A percentile compares a stretch with the other conserved stretches of the same genome.
These are phyloP conservation scores for Dothidotthia symphoricarpi DNA, from an alignment of 2,329 filamentous ascomycete species.

Conservation along the genomic window DNA sequence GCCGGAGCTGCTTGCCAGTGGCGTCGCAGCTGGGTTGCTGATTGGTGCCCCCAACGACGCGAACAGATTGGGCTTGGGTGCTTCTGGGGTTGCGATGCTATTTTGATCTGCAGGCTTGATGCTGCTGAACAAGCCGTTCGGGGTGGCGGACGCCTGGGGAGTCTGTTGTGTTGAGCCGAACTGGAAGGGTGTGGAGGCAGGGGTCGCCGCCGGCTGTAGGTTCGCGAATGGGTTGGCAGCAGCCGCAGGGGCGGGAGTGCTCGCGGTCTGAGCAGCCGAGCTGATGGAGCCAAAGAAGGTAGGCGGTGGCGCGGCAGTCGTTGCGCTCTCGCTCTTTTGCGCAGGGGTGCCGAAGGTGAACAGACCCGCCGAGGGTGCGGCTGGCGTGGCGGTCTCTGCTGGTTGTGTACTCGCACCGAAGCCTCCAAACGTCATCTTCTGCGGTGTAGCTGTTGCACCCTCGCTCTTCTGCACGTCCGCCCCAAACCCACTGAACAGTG, in stretches of 20 bases:
- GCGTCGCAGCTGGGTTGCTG: conserved; percentile 5
- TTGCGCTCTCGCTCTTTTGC: conserved; percentile 10
- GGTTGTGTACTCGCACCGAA: conserved; percentile 12
- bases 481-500: conserved; percentile 19
- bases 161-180: conserved; percentile 12
- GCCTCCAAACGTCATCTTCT: conserved; percentile 14
- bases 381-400: conserved; percentile 10
- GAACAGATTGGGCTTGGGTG: conserved; percentile 22
- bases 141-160: conserved; percentile 8
- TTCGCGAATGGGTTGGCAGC: conserved; percentile 17
- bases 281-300: conserved; percentile 13
- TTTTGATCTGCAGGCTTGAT: conserved; percentile 12
- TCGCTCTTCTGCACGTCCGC: conserved; percentile 14
- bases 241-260: conserved; percentile 10
- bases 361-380: conserved; percentile 9
- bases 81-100: conserved; percentile 12
- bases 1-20: conserved; percentile 8
- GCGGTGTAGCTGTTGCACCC: conserved; percentile 4
- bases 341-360: conserved; percentile 19
- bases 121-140: conserved; percentile 14
- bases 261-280: conserved; percentile 4
- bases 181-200: conserved; percentile 8
- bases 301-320: conserved; percentile 13
- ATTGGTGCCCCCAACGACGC: conserved; percentile 16
- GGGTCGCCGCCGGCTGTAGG: conserved; percentile 9